These are phyloP conservation scores for Trichoderma afroharzianum DNA, from an alignment of 2,329 filamentous ascomycete genomes.

Conservation along the genomic window DNA sequence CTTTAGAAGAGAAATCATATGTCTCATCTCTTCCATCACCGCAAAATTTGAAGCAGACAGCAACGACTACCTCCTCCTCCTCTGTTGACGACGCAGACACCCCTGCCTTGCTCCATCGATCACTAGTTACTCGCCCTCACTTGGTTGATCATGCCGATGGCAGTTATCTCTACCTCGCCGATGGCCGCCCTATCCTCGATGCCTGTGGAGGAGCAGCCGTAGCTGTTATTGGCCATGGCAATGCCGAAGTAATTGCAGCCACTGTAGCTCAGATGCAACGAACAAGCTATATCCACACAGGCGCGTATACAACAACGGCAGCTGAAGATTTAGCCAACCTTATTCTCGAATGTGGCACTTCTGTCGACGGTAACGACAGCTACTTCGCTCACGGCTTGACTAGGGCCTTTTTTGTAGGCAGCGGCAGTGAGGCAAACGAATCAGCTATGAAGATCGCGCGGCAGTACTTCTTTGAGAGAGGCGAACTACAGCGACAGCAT, in stretches of 20 bases:
- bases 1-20: neutral
- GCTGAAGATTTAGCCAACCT: conserved; percentile 30
- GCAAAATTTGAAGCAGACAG: neutral
- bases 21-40: neutral
- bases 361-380: no score
- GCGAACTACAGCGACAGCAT: conserved; percentile 29
- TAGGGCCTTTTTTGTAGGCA: conserved; percentile 2
- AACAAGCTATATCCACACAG: conserved; percentile 29
- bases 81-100: neutral
- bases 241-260: conserved; percentile 52
- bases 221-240: conserved; percentile 59
- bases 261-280: conserved; percentile 51
- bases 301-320: conserved; percentile 24
- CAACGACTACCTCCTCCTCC: neutral
- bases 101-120: neutral
- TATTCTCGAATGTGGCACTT: conserved; percentile 20
- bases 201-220: conserved; percentile 43
- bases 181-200: neutral
- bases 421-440: conserved; percentile 37
- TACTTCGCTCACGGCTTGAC: neutral
- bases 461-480: conserved; percentile 41
- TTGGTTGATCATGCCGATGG: neutral
- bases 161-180: conserved; percentile 32
- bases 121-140: neutral
- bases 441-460: conserved; percentile 43